Conservation (phyloP, 164 flowering plant species). For the Kingdonia uniflora region DNA sequence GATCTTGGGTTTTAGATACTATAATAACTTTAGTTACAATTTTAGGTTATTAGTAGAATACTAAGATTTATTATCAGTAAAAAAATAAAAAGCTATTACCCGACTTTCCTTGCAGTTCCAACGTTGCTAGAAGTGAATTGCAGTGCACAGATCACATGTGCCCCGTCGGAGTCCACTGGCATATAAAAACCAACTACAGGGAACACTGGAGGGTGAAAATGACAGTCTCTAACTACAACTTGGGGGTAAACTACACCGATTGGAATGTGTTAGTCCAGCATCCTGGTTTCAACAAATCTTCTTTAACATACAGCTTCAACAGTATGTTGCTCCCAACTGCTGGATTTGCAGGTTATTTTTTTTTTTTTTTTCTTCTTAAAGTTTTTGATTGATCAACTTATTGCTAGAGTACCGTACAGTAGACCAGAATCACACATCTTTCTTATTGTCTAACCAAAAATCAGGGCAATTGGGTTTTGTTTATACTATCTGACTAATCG, state of each 20-base stretch:
- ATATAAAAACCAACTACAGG: conserved; percentile 41
- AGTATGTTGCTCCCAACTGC: conserved; percentile 27
- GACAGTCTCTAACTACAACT: conserved; percentile 46
- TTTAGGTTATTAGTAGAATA: not conserved
- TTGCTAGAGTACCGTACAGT: too few species aligned
- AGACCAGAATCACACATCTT: too few species aligned
- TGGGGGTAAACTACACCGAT: conserved; percentile 29
- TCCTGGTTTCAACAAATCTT: conserved; percentile 36
- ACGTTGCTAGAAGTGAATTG: conserved; percentile 2
- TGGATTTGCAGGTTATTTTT: conserved; percentile 27
- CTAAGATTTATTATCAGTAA: too few species aligned
- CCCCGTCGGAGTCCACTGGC: conserved; percentile 63
- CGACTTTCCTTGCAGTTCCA: too few species aligned
- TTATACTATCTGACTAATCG: too few species aligned
- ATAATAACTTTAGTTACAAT: too few species aligned
- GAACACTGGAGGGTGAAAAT: conserved; percentile 54
- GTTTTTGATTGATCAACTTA: too few species aligned
- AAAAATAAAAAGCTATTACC: not conserved
- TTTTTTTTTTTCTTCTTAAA: too few species aligned
- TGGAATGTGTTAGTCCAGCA: conserved; percentile 63
- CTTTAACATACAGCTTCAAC: conserved; percentile 41
- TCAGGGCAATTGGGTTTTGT: too few species aligned
- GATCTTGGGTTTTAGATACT: too few species aligned
- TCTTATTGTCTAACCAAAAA: too few species aligned
- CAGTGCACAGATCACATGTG: conserved; percentile 68